Percentiles rank a stretch among this genome's conserved stretches.
These are phyloP conservation scores for Rosa multiflora DNA, from an alignment of 306 rosid genomes.

Conservation along the genomic window DNA sequence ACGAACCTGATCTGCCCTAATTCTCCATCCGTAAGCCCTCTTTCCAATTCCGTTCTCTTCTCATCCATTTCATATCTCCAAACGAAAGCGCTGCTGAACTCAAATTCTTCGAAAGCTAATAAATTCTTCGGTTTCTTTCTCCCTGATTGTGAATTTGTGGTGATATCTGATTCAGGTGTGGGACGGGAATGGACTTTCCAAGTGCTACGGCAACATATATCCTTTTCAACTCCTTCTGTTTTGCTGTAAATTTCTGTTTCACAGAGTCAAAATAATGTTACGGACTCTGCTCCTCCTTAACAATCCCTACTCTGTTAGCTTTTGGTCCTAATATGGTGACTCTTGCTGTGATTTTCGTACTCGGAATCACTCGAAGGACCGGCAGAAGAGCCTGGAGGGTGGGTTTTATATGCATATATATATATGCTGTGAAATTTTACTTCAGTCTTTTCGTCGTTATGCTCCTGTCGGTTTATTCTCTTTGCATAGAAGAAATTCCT, in stretches of 20 bases:
- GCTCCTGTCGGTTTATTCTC: too few relatives aligned
- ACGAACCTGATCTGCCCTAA: conserved; percentile 54
- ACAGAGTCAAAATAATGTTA: not conserved
- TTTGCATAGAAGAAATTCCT: too few relatives aligned
- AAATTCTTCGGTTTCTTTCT: not conserved
- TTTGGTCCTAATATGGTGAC: conserved; percentile 70
- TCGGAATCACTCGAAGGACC: conserved; percentile 44
- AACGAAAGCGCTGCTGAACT: not conserved
- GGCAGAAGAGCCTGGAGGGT: conserved; percentile 41
- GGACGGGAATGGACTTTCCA: conserved; percentile 60
- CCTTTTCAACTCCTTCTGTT: conserved; percentile 41
- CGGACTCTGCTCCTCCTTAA: conserved; percentile 50
- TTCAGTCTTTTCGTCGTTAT: not conserved
- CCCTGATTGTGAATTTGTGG: conserved; percentile 1
- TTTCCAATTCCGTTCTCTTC: not conserved
- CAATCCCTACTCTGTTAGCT: conserved; percentile 54
- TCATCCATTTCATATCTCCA: too few relatives aligned
- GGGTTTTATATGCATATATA: conserved; percentile 18
- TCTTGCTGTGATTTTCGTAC: conserved; percentile 39
- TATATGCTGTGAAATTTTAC: not conserved
- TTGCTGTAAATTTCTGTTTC: conserved; percentile 13
- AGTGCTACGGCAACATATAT: conserved; percentile 78
- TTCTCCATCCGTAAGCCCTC: conserved; percentile 53
- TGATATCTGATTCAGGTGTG: conserved; percentile 54
- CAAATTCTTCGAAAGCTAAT: too few relatives aligned